Evolutionary conservation across 345 rosid genomes (phyloP).

Genomic region (Dipteronia dyeriana): DNA sequence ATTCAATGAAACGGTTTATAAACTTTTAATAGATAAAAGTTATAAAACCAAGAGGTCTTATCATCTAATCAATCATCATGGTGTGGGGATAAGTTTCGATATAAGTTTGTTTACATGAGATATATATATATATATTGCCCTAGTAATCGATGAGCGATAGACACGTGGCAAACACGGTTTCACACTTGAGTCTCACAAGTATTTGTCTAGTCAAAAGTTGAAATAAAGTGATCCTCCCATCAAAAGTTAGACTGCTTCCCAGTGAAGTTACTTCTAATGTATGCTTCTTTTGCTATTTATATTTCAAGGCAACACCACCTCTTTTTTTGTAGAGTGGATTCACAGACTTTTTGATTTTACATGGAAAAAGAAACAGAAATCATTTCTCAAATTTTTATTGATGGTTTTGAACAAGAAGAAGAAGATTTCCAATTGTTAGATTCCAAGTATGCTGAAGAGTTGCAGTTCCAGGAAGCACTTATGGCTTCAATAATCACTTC

Average conservation of each 20-base stretch:
- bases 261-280: not conserved
- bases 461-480: conserved; percentile 39
- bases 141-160: too few relatives aligned
- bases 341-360: not conserved
- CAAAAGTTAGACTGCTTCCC: not conserved
- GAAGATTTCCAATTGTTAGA: conserved; percentile 25
- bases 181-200: too few relatives aligned
- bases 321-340: not conserved
- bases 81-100: too few relatives aligned
- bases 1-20: too few relatives aligned
- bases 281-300: not conserved
- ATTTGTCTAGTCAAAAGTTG: not conserved
- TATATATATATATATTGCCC: too few relatives aligned
- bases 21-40: too few relatives aligned
- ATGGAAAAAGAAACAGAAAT: not conserved
- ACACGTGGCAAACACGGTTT: too few relatives aligned
- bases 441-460: conserved; percentile 25
- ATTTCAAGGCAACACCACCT: not conserved
- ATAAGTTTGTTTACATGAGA: too few relatives aligned
- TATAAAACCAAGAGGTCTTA: too few relatives aligned
- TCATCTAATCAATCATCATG: too few relatives aligned
- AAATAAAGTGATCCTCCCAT: not conserved
- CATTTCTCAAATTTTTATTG: conserved; percentile 6
- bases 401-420: conserved; percentile 13
- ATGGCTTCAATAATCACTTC: conserved; percentile 16